Evolutionary conservation across 163 green algal genomes (phyloP), one percentile per base, ranked within the genome.

Genomic region (Scenedesmus sp.): DNA sequence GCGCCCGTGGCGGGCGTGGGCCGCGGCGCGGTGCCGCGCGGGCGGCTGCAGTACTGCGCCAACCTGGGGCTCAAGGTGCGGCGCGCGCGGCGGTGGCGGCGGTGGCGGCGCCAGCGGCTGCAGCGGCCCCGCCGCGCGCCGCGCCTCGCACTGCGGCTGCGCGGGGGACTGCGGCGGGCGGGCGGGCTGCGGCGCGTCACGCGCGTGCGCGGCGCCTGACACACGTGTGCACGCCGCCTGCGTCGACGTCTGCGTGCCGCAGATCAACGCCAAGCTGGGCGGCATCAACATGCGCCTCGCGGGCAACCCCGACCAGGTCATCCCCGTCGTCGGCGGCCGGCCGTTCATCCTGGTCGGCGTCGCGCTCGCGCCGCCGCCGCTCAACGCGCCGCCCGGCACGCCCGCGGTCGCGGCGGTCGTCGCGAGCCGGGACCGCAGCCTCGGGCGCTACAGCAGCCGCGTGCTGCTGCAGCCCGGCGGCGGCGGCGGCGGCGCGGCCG

Each of bases 281-380:
- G 89, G 89, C 22, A 70, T 88, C 63, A 93, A 93, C 73, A 77
- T 77, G 47, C 47, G 73, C n/a, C 73, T 81, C 33, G 73, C 73
- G 2, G 73, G 62, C 11, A 74, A 73, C 73, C 73, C 70, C 39
- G 70, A 70, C 47, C 70, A 78, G 65, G 76, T 83, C 10, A 77
- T 83, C 36, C 76, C 76, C 17, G 65, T 78, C 9, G 36, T 83
- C 17, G 76, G 76, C 48, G 62, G 51, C 2, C 18, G 53, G 22
- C 82, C 87, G 36, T 92, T 87, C 79, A 90, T 94, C 20, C 57
- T 93, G 50, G 84, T 94, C 63, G 88, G 87, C 20, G 83, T 83
- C 0, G 90, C 93, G 24, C 82, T 95, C 14, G 87, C 89, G 3
- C 89, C 83, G n/a, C 73, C 85, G 15, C 62, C 34, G 24, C 22